These are phyloP conservation scores for Neonectria magnoliae DNA, from an alignment of 2,329 filamentous ascomycete species.

Conservation along the genomic window DNA sequence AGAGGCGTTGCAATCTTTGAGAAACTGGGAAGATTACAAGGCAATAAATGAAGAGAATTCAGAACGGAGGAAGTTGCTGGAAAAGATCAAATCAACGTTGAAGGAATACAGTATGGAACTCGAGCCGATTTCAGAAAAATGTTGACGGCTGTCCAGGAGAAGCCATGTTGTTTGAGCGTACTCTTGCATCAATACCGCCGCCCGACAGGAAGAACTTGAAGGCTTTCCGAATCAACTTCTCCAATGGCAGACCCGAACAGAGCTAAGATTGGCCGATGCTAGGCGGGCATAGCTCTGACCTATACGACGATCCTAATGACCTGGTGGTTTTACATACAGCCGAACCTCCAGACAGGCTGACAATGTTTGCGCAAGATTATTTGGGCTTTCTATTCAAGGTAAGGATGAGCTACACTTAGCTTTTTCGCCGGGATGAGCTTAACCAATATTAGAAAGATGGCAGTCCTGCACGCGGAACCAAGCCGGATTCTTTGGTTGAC, in stretches of 20 bases:
- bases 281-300: conserved; percentile 4
- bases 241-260: conserved; percentile 10
- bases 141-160: not conserved
- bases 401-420: not conserved
- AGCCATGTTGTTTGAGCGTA: conserved; percentile 22
- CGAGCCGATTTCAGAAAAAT: not conserved
- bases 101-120: conserved; percentile 10
- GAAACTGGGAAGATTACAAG: conserved; percentile 23
- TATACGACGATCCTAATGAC: conserved; percentile 21
- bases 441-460: not conserved
- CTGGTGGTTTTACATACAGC: conserved; percentile 9
- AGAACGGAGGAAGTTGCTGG: conserved; percentile 5
- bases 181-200: conserved; percentile 12
- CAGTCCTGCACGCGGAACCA: not conserved
- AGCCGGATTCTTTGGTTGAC: not conserved
- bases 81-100: not conserved
- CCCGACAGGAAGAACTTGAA: conserved; percentile 16
- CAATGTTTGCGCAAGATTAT: conserved; percentile 17
- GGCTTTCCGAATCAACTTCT: conserved; percentile 17
- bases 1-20: not conserved
- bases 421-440: not conserved
- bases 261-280: conserved; percentile 16
- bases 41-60: not conserved
- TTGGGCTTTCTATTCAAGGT: conserved; percentile 19
- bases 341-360: conserved; percentile 14